These are phyloP conservation scores for Aspergillus viridinutans DNA, from an alignment of 2,329 filamentous ascomycete species.

Conservation along the genomic window DNA sequence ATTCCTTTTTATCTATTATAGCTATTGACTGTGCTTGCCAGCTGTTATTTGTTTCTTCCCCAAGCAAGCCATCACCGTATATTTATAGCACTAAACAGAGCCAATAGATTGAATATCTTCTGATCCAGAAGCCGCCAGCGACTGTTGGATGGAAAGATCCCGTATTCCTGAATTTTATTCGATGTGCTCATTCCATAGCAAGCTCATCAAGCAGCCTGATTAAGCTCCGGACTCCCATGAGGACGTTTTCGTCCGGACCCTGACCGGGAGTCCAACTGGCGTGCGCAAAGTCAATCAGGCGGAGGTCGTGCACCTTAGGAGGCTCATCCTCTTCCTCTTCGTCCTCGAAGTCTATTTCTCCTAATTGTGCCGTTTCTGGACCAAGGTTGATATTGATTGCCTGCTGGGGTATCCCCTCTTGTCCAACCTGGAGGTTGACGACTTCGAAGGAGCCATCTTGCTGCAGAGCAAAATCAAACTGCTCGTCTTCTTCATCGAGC, in stretches of 20 bases:
- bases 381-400: slow-evolving; percentile 34
- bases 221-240: slow-evolving; percentile 70
- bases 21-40: neutral
- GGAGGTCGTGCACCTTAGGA: slow-evolving; percentile 71
- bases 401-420: slow-evolving; percentile 25
- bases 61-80: neutral
- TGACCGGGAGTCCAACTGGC: slow-evolving; percentile 75
- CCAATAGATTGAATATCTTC: neutral
- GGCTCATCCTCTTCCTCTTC: slow-evolving; percentile 54
- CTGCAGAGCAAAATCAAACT: slow-evolving; percentile 24
- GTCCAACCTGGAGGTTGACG: slow-evolving; percentile 26
- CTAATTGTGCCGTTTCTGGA: slow-evolving; percentile 36
- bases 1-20: neutral
- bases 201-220: slow-evolving; percentile 67
- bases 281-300: slow-evolving; percentile 96
- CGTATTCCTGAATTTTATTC: slow-evolving; percentile 2
- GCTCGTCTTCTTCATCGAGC: slow-evolving; percentile 28
- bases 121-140: slow-evolving; percentile 23
- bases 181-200: slow-evolving; percentile 26
- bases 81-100: neutral
- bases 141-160: slow-evolving; percentile 12
- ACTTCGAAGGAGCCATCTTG: slow-evolving; percentile 29
- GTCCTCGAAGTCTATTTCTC: slow-evolving; percentile 48
- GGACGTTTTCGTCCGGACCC: slow-evolving; percentile 79
- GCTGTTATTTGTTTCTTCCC: neutral